phyloP scores from a whole-genome alignment of 2,329 filamentous ascomycete genomes.

The Talaromyces sp. region DNA sequence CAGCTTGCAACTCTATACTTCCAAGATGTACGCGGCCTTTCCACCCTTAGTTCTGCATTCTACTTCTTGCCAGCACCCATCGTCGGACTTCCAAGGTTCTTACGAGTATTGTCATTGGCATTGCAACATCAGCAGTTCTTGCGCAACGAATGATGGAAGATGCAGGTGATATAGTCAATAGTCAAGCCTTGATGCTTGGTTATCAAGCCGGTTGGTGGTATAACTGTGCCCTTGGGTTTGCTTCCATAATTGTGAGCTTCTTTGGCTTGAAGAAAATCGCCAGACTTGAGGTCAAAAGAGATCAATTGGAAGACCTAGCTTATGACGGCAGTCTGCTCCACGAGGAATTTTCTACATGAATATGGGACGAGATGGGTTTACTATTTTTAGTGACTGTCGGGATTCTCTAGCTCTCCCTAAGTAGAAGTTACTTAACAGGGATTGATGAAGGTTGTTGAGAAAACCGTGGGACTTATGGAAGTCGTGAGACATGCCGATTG shows the following conservation, averaged over 20 bases:
- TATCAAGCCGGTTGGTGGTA: constrained; percentile 11
- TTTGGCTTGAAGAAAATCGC: background rate
- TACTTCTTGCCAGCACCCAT: constrained; percentile 23
- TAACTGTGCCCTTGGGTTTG: constrained; percentile 6
- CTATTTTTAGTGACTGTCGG: no score
- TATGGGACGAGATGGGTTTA: no score
- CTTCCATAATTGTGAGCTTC: constrained; percentile 2
- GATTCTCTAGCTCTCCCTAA: no score
- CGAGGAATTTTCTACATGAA: no score
- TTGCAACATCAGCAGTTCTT: constrained; percentile 10
- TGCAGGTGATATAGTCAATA: background rate
- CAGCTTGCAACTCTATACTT: constrained; percentile 9
- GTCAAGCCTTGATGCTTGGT: background rate
- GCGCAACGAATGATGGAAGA: background rate
- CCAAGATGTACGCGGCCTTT: background rate
- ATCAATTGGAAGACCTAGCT: no score
- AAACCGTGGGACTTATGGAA: no score
- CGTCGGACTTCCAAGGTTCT: constrained; percentile 46
- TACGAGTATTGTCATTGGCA: constrained; percentile 47
- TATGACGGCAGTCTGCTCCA: no score
- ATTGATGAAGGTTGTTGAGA: no score
- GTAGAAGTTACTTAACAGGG: no score
- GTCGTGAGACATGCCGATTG: no score
- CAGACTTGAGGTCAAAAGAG: constrained; percentile 3
- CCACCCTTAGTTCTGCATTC: background rate